Evolutionary conservation across 108 stramenopile genomes (phyloP), one percentile per base, ranked within the genome.

Genomic region (Cyclostephanos tholiformis): DNA sequence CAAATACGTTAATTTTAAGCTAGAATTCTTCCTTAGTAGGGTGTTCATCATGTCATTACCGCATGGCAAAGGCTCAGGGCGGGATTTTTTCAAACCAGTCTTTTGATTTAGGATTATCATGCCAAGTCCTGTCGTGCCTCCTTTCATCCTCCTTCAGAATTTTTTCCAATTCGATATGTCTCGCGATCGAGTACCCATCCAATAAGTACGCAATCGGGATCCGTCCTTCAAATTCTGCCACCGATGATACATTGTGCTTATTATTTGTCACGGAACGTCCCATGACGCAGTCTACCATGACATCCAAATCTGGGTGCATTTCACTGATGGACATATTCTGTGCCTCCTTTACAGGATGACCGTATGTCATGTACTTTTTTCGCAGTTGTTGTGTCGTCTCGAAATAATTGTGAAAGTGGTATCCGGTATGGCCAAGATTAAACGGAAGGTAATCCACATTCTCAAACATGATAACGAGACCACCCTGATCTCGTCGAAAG

Each of bases 321-420:
- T 79, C 74, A 6, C 65, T 49, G 32, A 82, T 44, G 0, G 82
- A 52, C 73, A 78, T 53, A 9, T 78, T 29, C 22, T 82, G 61
- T 9, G 76, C 82, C 62, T 13, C 64, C 26, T 65, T 39, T 13
- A 82, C 67, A 2, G 85, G 80, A 79, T 86, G 87, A 3, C 83
- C 85, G 46, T 84, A 88, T 1, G 87, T 88, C 50, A 41, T 36
- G 56, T 88, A 85, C 56, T 88, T 88, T 39, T 60, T 70, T 62
- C 85, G 64, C 32, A 84, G 41, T 58, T 79, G 75, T 50, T 78
- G 36, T 17, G 69, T 71, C 38, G 79, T 67, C 14, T 76, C 80
- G 68, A 88, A 85, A 51, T 84, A 88, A 52, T 88, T 88, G 39
- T 88, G 88, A 44, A 88, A 86, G 39, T 88, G 88, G 83, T 65